These are phyloP conservation scores for Amauroascus verrucosus DNA, from an alignment of 2,329 filamentous ascomycete species.

Conservation along the genomic window DNA sequence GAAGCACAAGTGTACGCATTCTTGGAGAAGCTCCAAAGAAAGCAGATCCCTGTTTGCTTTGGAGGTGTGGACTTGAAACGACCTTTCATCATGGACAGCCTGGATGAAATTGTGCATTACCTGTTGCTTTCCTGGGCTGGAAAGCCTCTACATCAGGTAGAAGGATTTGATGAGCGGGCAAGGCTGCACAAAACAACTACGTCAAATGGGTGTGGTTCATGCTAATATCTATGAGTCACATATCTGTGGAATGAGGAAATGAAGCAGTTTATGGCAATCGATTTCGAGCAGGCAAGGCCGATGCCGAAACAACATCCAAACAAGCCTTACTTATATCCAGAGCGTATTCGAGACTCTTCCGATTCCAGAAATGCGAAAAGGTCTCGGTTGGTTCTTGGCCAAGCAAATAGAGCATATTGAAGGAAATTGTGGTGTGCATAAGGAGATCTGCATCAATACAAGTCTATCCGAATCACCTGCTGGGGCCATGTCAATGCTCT, in stretches of 20 bases:
- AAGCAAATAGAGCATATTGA: too few species aligned
- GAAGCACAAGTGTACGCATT: conserved; percentile 6
- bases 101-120: conserved; percentile 3
- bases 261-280: conserved; percentile 10
- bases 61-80: conserved; percentile 5
- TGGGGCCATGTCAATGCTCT: too few species aligned
- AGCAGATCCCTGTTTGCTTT: conserved; percentile 6
- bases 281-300: conserved; percentile 5
- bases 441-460: too few species aligned
- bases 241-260: conserved; percentile 10
- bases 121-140: conserved; percentile 10
- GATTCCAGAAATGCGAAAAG: neutral
- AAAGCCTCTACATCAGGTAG: neutral
- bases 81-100: neutral
- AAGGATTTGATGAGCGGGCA: neutral
- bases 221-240: conserved; percentile 6
- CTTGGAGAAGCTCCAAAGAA: conserved; percentile 6
- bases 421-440: too few species aligned
- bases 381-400: neutral
- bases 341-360: neutral
- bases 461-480: too few species aligned
- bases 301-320: neutral
- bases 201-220: conserved; percentile 2
- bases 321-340: neutral
- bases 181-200: neutral